Evolutionary conservation across 1,139 yeast genomes (phyloP), one percentile per base, ranked within the genome.

Genomic region (Suhomyces yuchorum): DNA sequence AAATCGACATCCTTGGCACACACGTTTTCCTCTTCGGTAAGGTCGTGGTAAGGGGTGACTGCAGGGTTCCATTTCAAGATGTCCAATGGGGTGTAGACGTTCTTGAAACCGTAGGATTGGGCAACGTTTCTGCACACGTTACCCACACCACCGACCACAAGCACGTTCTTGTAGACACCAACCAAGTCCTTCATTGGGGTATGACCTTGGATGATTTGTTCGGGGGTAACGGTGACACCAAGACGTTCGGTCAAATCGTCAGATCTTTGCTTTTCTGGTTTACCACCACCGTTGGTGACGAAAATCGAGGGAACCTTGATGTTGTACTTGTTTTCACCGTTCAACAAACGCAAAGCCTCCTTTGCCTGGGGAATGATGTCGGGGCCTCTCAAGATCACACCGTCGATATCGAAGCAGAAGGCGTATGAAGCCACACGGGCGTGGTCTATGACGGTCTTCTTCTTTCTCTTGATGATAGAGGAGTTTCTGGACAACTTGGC

Each of bases 211-310:
- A 88, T 87, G 53, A 88, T 85, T 66, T 88, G 96, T 44, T 84
- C 91, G 33, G 83, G 81, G 7, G 85, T 80, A 49, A 87, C 81
- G 39, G 78, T 78, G 35, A 78, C 70, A n/a, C 75, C 76, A 55
- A 87, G 75, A 52, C 90, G 70, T 44, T 77, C 71, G 33, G 84
- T 73, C 60, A 88, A 74, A 58, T 87, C 92, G 46, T 76, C 76
- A 38, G 93, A 85, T 60, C 96, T 73, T 18, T 78, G 84, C 53
- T 75, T 68, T 62, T 88, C 96, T 7, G 90, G 87, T 61, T 86
- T 82, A 46, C 96, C 96, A 56, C 96, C 96, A 56, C 96, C 96
- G 63, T 88, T 88, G 47, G 96, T 88, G 56, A 88, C 93, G 66
- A 85, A 87, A 51, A 88, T 86, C 59, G 85, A 86, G 3, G 96